Evolutionary conservation across 345 rosid species (phyloP).

Genomic region (Heritiera fomes): DNA sequence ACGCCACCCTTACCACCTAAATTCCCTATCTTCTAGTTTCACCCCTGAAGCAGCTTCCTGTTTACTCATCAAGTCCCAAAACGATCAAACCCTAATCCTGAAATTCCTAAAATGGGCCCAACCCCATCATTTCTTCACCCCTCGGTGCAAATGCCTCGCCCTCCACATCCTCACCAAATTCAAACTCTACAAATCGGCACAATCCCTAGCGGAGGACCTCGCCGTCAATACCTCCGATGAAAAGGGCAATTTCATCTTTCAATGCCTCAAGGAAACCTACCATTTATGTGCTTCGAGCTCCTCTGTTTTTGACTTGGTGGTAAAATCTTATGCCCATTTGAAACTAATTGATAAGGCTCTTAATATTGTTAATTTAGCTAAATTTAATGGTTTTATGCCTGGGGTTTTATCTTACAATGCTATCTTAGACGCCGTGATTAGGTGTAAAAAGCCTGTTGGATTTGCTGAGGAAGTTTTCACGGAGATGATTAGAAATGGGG

Average conservation of each 20-base stretch:
- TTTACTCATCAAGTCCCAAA: slow-evolving; percentile 64
- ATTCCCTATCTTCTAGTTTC: slow-evolving; percentile 51
- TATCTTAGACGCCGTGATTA: slow-evolving; percentile 64
- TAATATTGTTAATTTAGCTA: slow-evolving; percentile 56
- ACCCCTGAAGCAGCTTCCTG: slow-evolving; percentile 67
- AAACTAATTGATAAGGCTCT: slow-evolving; percentile 62
- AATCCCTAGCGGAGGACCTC: slow-evolving; percentile 63
- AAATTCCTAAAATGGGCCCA: slow-evolving; percentile 73
- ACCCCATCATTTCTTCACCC: slow-evolving; percentile 61
- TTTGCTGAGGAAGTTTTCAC: slow-evolving; percentile 55
- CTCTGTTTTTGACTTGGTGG: slow-evolving; percentile 81
- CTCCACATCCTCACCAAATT: slow-evolving; percentile 82
- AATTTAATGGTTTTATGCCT: slow-evolving; percentile 77
- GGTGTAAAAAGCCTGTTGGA: slow-evolving; percentile 51
- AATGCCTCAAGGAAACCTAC: slow-evolving; percentile 63
- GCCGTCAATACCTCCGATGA: slow-evolving; percentile 41
- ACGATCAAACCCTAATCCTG: slow-evolving; percentile 51
- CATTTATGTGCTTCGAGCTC: slow-evolving; percentile 64
- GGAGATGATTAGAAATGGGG: slow-evolving; percentile 57
- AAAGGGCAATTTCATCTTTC: slow-evolving; percentile 55
- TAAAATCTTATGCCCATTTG: slow-evolving; percentile 69
- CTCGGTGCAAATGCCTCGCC: slow-evolving; percentile 65
- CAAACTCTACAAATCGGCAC: slow-evolving; percentile 80
- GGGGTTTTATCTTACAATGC: slow-evolving; percentile 91
- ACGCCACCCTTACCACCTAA: slow-evolving; percentile 67